A percentile compares a stretch with the other conserved stretches of the same genome.
Evolutionary conservation across 768 basidiomycete genomes (phyloP).

Genomic region (Boletellus emodensis): DNA sequence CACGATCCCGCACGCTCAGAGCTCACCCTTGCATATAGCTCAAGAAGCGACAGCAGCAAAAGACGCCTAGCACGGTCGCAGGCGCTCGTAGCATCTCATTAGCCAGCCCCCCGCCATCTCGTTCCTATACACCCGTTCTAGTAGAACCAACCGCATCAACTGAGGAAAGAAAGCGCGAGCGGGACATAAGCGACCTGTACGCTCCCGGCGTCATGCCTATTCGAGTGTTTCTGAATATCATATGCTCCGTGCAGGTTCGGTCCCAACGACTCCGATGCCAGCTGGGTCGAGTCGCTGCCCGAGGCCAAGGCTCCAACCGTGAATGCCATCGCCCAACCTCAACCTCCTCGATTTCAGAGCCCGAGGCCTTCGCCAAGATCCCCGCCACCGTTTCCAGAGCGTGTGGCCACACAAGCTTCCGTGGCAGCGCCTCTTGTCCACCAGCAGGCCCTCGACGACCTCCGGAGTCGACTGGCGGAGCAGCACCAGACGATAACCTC

Average conservation of each 20-base stretch:
- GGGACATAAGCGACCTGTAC: conserved; percentile 63
- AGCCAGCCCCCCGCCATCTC: conserved; percentile 44
- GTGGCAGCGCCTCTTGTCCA: neutral
- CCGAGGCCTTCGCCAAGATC: conserved; percentile 15
- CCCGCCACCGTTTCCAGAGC: conserved; percentile 14
- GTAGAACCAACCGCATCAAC: conserved; percentile 33
- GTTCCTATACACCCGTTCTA: conserved; percentile 51
- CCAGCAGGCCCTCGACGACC: conserved; percentile 10
- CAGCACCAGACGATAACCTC: conserved; percentile 16
- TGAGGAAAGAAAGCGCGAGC: conserved; percentile 41
- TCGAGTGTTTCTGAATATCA: conserved; percentile 2
- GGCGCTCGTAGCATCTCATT: conserved; percentile 33
- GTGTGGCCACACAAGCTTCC: conserved; percentile 4
- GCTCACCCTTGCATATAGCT: conserved; percentile 42
- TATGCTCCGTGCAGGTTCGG: conserved; percentile 38
- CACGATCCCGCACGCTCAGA: neutral
- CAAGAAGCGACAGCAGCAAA: conserved; percentile 79
- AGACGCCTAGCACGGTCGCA: conserved; percentile 33
- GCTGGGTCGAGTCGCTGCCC: conserved; percentile 63
- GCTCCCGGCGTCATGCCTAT: conserved; percentile 25
- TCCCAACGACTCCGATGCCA: conserved; percentile 39
- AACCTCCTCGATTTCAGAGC: conserved; percentile 19
- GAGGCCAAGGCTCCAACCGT: conserved; percentile 35
- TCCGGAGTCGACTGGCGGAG: conserved; percentile 14
- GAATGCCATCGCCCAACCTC: conserved; percentile 32